These are phyloP conservation scores for Cyclotella atomus DNA, from an alignment of 108 stramenopile genomes.

Conservation along the genomic window DNA sequence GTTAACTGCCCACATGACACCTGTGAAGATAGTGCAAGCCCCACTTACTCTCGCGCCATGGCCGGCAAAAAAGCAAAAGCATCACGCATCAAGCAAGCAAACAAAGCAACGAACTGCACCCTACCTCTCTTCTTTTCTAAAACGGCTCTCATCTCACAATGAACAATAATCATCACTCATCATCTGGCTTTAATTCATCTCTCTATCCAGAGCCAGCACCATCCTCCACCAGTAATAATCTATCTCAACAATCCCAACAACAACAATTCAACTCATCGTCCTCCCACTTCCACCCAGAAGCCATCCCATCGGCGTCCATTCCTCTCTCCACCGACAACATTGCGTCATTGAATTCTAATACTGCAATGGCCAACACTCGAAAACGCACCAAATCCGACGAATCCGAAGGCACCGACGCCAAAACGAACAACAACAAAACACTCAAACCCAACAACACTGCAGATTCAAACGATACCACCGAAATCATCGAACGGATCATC, in stretches of 20 bases:
- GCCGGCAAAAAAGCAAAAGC: too few relatives aligned
- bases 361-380: neutral
- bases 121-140: neutral
- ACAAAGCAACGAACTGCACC: neutral
- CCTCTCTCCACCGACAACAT: neutral
- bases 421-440: too few relatives aligned
- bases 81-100: neutral
- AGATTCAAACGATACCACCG: neutral
- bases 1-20: too few relatives aligned
- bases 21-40: too few relatives aligned
- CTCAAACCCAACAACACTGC: neutral
- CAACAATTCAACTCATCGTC: neutral
- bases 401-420: neutral
- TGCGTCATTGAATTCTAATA: neutral
- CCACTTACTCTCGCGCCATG: too few relatives aligned
- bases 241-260: neutral
- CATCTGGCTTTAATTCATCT: neutral
- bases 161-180: neutral
- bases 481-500: conserved; percentile 53
- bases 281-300: neutral
- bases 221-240: neutral
- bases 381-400: conserved; percentile 3
- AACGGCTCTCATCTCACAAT: conserved; percentile 4
- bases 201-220: neutral
- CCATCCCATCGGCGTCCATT: neutral